Base-by-base conservation (phyloP, 1,284 basidiomycete genomes). In the Blastosporella zonata region DNA sequence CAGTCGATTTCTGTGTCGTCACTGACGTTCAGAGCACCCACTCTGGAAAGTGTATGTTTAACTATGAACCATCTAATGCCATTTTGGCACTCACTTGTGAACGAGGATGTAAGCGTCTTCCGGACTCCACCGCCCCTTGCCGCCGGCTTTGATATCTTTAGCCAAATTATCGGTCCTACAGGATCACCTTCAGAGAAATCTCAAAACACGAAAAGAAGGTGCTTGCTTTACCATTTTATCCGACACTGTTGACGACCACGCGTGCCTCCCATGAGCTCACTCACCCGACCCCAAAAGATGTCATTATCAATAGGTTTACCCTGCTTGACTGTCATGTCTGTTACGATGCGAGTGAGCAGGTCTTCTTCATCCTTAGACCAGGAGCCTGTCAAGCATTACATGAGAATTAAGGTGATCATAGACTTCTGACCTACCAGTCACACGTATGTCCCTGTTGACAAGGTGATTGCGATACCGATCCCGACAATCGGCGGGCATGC, bases 1-100 rank as follows among this genome's bases (percentile, higher is more conserved):
- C 89, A 91, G 58, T 89, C 84, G 45, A 91, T 86, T 59, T 90
- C 88, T n/a, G 78, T 85, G 57, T 91, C 88, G 59, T 91, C 84
- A 43, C 76, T 73, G 31, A 90, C 83, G 49, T 82, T 77, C 42
- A 90, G 65, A 0, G 85, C 81, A 56, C 84, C 84, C 38, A 91
- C 71, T 63, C 88, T 91, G 59, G 7, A 31, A 12, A 34, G 44
- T 40, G 20, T 36, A 45, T n/a, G n/a, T 44, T 25, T n/a, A 28
- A 17, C 18, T 3, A 33, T 23, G 10, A 33, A 13, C n/a, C 38
- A 35, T 27, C 25, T 44, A n/a, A 54, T 31, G 39, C 21, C 33
- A 38, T 23, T 31, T 18, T 9, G 34, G 43, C 15, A 69, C 82
- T 41, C 53, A 90, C 89, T 88, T 90, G 55, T 90, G 86, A 38